Conservation (phyloP, 257 asterid genomes). For the Coffea eugenioides region DNA sequence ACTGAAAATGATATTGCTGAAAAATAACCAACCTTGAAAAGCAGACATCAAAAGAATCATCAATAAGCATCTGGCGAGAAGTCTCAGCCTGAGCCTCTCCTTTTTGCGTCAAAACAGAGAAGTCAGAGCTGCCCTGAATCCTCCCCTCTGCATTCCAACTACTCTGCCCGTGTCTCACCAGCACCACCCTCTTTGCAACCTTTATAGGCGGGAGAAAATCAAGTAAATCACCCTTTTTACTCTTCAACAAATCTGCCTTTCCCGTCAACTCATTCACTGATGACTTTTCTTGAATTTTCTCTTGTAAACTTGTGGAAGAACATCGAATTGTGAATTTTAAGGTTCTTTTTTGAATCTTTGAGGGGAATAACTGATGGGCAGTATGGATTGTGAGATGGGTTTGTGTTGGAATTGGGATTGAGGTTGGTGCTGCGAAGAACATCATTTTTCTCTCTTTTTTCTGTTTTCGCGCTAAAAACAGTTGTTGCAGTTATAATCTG, state of each 20-base stretch:
- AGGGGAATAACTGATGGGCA: conserved; percentile 1
- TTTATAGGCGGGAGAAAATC: conserved; percentile 58
- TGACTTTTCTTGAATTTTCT: conserved; percentile 3
- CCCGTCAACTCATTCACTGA: background rate
- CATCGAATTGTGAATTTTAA: conserved; percentile 7
- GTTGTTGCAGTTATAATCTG: conserved; percentile 8
- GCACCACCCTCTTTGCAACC: conserved; percentile 80
- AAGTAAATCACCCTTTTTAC: conserved; percentile 17
- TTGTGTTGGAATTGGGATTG: conserved; percentile 3
- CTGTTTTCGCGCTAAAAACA: conserved; percentile 31
- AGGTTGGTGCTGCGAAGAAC: conserved; percentile 15
- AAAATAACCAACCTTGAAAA: conserved; percentile 61
- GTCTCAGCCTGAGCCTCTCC: conserved; percentile 94
- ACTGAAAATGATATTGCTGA: background rate
- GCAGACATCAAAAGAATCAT: conserved; percentile 79
- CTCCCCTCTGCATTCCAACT: conserved; percentile 98
- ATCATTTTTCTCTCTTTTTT: background rate
- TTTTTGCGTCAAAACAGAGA: conserved; percentile 75
- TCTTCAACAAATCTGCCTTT: conserved; percentile 8
- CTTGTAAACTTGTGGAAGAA: conserved; percentile 20
- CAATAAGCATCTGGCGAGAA: conserved; percentile 86
- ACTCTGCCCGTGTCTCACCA: conserved; percentile 97
- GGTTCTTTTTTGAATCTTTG: background rate
- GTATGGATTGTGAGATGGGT: conserved; percentile 3
- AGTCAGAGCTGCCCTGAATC: conserved; percentile 93